A percentile compares a stretch with the other conserved stretches of the same genome.
These are phyloP conservation scores for Rosa persica DNA, from an alignment of 306 rosid species.

Conservation along the genomic window DNA sequence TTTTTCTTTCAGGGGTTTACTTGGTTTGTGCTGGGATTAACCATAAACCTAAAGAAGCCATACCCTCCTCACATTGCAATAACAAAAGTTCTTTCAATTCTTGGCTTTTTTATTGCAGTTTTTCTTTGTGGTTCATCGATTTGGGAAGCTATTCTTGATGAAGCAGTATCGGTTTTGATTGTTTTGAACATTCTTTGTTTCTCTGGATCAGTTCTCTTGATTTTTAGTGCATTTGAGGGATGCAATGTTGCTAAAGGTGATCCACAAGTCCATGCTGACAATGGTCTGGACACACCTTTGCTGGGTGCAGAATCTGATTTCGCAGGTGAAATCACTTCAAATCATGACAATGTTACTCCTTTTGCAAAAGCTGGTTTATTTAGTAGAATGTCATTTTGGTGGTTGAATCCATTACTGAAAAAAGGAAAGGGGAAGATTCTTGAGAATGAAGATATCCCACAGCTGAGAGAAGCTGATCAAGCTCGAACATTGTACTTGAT, in stretches of 20 bases:
- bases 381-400: conserved; percentile 29
- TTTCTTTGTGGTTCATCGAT: conserved; percentile 15
- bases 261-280: background rate
- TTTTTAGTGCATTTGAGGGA: conserved; percentile 10
- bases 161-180: conserved; percentile 5
- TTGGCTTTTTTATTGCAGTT: conserved; percentile 14
- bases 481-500: conserved; percentile 22
- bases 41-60: conserved; percentile 16
- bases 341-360: conserved; percentile 22
- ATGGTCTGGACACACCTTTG: conserved; percentile 17
- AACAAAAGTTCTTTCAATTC: background rate
- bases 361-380: conserved; percentile 28
- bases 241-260: background rate
- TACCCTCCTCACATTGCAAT: background rate
- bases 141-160: conserved; percentile 3
- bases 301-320: conserved; percentile 3
- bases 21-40: conserved; percentile 27
- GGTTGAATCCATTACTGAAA: conserved; percentile 38
- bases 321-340: background rate
- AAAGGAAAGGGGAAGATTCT: conserved; percentile 26
- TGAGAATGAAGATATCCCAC: conserved; percentile 21
- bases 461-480: conserved; percentile 22
- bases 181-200: conserved; percentile 18
- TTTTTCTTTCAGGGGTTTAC: conserved; percentile 18
- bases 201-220: conserved; percentile 24